These are phyloP conservation scores for Candida frijolesensis DNA, from an alignment of 1,139 yeast genomes.

Conservation along the genomic window DNA sequence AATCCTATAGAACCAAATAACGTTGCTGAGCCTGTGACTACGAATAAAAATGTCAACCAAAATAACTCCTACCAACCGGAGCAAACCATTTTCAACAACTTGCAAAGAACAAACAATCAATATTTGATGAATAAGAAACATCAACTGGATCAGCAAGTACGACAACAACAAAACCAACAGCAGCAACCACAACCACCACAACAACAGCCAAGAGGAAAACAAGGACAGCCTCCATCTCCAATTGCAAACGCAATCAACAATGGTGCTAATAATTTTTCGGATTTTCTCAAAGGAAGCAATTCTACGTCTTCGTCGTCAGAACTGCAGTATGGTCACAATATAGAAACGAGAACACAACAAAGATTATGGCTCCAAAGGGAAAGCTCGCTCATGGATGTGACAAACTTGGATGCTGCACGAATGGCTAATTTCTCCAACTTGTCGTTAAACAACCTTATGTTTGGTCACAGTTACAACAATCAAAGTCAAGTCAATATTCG, in stretches of 20 bases:
- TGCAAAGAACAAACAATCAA: slow-evolving; percentile 44
- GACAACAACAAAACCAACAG: slow-evolving; percentile 14
- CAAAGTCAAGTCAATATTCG: slow-evolving; percentile 28
- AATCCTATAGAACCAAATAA: slow-evolving; percentile 24
- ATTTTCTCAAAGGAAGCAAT: slow-evolving; percentile 27
- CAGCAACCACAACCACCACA: slow-evolving; percentile 15
- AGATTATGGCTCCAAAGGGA: slow-evolving; percentile 83
- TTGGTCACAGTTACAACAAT: slow-evolving; percentile 33
- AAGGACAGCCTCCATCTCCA: slow-evolving; percentile 8
- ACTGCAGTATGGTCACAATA: slow-evolving; percentile 18
- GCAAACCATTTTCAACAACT: slow-evolving; percentile 47
- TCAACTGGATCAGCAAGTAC: slow-evolving; percentile 13
- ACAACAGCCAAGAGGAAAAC: slow-evolving; percentile 14
- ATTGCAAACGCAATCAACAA: slow-evolving; percentile 19
- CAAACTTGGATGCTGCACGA: slow-evolving; percentile 36
- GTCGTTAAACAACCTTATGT: slow-evolving; percentile 52
- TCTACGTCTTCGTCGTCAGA: slow-evolving; percentile 16
- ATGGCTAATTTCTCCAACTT: slow-evolving; percentile 43
- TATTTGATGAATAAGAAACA: slow-evolving; percentile 28
- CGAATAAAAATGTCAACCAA: slow-evolving; percentile 35
- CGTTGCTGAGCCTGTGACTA: slow-evolving; percentile 39
- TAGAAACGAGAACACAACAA: slow-evolving; percentile 72
- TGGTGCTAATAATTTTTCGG: slow-evolving; percentile 35
- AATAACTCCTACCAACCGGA: slow-evolving; percentile 46
- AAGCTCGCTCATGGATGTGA: slow-evolving; percentile 62